Percentiles rank a stretch among this genome's conserved stretches.
Conservation (phyloP, 2,329 filamentous ascomycete genomes). For the Nemania sp. region DNA sequence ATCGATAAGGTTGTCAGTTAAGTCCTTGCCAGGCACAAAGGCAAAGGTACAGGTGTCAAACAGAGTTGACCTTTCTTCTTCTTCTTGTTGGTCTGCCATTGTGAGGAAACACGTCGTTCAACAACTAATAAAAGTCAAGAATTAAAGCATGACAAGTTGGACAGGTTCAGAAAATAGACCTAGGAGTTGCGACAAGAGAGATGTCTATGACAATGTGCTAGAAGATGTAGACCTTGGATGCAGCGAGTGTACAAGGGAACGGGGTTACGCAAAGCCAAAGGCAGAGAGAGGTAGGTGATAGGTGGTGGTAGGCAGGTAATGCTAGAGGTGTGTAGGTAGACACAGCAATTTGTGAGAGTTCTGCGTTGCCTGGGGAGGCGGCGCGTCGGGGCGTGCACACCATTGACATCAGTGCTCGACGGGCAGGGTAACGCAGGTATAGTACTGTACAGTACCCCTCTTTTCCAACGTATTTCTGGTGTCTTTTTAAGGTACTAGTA, state of each 20-base stretch:
- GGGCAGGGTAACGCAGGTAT: constrained; percentile 1
- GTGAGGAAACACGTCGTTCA: constrained; percentile 27
- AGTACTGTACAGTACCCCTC: neutral
- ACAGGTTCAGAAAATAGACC: neutral
- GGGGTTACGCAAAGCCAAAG: neutral
- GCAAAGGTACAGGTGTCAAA: constrained; percentile 48
- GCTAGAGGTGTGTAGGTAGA: too few relatives aligned
- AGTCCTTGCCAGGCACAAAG: constrained; percentile 46
- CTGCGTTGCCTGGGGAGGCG: constrained; percentile 11
- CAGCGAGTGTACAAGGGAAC: neutral
- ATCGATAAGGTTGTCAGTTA: constrained; percentile 42
- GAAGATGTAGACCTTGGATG: constrained; percentile 6
- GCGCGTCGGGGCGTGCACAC: constrained; percentile 13
- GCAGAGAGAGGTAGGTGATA: neutral
- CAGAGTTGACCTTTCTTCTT: constrained; percentile 39
- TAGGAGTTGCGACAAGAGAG: neutral
- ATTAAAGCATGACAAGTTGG: constrained; percentile 33
- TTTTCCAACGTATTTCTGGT: neutral
- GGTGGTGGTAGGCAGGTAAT: too few relatives aligned
- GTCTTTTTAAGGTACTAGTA: constrained; percentile 13
- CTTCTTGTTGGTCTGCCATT: constrained; percentile 47
- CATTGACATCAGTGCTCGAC: constrained; percentile 25
- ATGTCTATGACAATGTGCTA: neutral
- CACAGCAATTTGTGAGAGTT: neutral
- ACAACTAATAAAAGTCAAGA: neutral